Conservation (phyloP, 495 filamentous ascomycete genomes). For the Penicillium argentinense region DNA sequence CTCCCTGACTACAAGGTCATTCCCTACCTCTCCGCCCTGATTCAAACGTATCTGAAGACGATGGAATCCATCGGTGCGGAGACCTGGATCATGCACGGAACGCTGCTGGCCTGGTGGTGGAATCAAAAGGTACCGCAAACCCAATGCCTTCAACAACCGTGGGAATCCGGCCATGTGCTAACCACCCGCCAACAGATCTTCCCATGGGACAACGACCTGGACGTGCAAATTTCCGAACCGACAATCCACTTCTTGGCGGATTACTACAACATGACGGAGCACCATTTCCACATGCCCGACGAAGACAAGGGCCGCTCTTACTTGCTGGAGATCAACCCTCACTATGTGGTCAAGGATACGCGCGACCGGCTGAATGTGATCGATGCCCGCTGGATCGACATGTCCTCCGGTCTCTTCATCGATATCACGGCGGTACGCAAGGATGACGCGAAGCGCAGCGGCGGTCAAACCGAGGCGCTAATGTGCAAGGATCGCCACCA, state of each 20-base stretch:
- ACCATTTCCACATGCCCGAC: conserved; percentile 49
- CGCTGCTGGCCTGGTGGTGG: conserved; percentile 64
- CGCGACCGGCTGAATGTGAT: conserved; percentile 55
- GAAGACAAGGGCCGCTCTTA: conserved; percentile 47
- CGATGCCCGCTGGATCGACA: conserved; percentile 63
- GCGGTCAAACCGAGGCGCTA: conserved; percentile 40
- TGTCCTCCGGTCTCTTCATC: conserved; percentile 59
- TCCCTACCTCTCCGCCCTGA: conserved; percentile 47
- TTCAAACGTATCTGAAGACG: conserved; percentile 55
- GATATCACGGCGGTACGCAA: conserved; percentile 60
- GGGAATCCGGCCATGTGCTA: background rate
- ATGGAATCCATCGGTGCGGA: conserved; percentile 57
- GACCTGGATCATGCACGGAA: conserved; percentile 66
- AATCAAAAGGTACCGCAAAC: conserved; percentile 46
- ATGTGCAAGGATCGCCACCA: conserved; percentile 60
- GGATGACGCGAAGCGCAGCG: conserved; percentile 34
- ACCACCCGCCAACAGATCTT: conserved; percentile 40
- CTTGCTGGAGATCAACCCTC: conserved; percentile 60
- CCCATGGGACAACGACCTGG: conserved; percentile 64
- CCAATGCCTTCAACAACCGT: background rate
- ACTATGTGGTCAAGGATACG: conserved; percentile 49
- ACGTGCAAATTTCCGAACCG: conserved; percentile 58
- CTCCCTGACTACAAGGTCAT: conserved; percentile 50
- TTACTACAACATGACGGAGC: conserved; percentile 64
- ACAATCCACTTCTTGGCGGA: conserved; percentile 56